Evolutionary conservation across 2,329 filamentous ascomycete species (phyloP), one percentile per base, ranked within the genome.

Genomic region (Colletotrichum theobromicola): DNA sequence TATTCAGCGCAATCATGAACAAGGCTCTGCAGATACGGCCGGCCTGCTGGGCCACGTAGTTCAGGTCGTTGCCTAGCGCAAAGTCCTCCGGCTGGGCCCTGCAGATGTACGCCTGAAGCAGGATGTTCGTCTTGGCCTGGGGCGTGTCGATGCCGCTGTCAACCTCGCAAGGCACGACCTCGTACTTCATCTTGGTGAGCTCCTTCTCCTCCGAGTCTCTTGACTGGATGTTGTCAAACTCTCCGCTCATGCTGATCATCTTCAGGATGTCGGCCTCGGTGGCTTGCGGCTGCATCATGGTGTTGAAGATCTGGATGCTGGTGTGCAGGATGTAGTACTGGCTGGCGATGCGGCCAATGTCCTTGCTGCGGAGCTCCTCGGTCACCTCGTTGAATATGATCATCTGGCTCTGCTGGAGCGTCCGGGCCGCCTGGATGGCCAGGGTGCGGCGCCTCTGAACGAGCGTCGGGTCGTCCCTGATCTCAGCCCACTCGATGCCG

Each of bases 181-280:
- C 92, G 0, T 94, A 87, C 76, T 91, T 92, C 67, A 99, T 88
- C 26, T 91, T 89, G 21, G 89, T 89, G n/a, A 99, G 88, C 82
- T 99, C 97, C 79, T 96, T 94, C 71, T 94, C 93, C 84, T 99
- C 97, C 66, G 87, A 97, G 70, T 99, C 97, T 76, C 97, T 90
- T 7, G 94, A 95, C 81, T 98, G 96, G 55, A 99, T 94, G 78
- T 99, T 98, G 85, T 98, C 95, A 79, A 99, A 99, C 83, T 99
- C 97, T 77, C 96, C 95, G 82, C 96, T 98, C 94, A 97, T 95
- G 78, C 95, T 96, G 80, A 99, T 95, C 95, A 99, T 98, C 81
- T 94, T 94, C 68, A 99, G 87, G 61, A 98, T 93, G 80, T 99
- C 97, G 7, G 95, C 95, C 84, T 99, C 97, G 0, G 94, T 95